Base-by-base conservation (phyloP, 2,329 filamentous ascomycete species). In the Keithomyces neogunnii region DNA sequence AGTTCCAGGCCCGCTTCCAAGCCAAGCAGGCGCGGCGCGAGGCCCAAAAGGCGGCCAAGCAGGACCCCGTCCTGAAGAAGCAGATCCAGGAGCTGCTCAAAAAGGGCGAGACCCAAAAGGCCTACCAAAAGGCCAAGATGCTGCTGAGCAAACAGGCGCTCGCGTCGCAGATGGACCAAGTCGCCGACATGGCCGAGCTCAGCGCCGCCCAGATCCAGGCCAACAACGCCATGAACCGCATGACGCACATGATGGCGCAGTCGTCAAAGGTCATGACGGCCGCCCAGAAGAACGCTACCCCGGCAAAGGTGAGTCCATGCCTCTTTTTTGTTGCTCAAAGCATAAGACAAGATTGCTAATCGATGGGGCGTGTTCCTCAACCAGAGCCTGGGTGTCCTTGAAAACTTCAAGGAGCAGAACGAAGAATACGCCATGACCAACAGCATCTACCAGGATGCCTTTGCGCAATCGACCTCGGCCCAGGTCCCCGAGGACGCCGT, bases 381-480 rank as follows among this genome's bases (percentile, higher is more conserved):
- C 36, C 8, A 77, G 72, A 82, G 80, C 50, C 76, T 83, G 57
- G 68, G 77, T 47, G 80, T 80, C 6, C 73, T 82, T 57, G 80
- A 83, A 62, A 77, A 81, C 60, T 81, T 79, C 73, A 77, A 77
- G 64, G 69, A 74, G 56, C 80, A 82, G 62, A 82, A 81, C 68
- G 80, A 83, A 64, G 80, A 82, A 60, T 82, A 82, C 66, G 76
- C 78, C 66, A 79, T 83, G 71, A 77, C 73, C 64, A 82, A 81
- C 66, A 78, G 84, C 59, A 89, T 91, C 69, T 93, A 93, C 69
- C 88, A 92, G 68, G 89, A 91, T 63, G 88, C 89, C 53, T 92
- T 91, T 55, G 83, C 81, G 28, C 85, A 86, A 54, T 86, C 86
- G 38, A 95, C 89, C 1, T 66, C 88, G 69, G 62, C 85, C 73